Percentiles rank a stretch among this genome's conserved stretches.
These are phyloP conservation scores for Adansonia digitata DNA, from an alignment of 345 rosid genomes.

Conservation along the genomic window DNA sequence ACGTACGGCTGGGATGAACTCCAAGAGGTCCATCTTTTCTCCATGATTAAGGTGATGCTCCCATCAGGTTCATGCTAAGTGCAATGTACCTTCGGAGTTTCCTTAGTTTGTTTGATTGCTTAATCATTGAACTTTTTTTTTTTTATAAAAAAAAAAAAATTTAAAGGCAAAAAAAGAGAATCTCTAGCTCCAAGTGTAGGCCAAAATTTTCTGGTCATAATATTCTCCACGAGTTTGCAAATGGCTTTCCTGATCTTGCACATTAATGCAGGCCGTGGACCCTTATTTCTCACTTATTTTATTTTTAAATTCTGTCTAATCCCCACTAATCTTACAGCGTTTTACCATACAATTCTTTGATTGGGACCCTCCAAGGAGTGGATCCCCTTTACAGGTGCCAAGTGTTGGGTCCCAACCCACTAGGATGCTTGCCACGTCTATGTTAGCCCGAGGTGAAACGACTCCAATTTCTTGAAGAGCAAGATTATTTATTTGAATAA, in stretches of 20 bases:
- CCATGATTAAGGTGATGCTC: no score
- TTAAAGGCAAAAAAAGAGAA: no score
- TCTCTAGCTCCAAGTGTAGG: not conserved
- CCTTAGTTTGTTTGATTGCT: not conserved
- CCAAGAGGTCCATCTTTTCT: not conserved
- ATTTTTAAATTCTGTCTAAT: not conserved
- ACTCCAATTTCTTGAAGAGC: not conserved
- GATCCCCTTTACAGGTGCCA: constrained; percentile 4
- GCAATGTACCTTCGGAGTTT: no score
- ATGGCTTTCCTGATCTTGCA: not conserved
- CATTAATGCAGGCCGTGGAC: constrained; percentile 9
- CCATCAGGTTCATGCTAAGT: no score
- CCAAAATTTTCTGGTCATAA: not conserved
- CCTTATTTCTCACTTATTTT: not conserved
- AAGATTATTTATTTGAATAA: no score
- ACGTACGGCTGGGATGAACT: not conserved
- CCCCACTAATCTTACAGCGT: not conserved
- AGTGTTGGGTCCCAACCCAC: constrained; percentile 15
- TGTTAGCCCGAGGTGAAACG: not conserved
- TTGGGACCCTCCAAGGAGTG: not conserved
- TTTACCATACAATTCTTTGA: not conserved
- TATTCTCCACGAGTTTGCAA: not conserved
- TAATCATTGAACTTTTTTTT: not conserved
- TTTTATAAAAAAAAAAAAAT: not conserved
- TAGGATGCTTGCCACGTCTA: constrained; percentile 18